A percentile compares a stretch with the other conserved stretches of the same genome.
These are phyloP conservation scores for Metschnikowia noctiluminum DNA, from an alignment of 805 yeast species.

Conservation along the genomic window DNA sequence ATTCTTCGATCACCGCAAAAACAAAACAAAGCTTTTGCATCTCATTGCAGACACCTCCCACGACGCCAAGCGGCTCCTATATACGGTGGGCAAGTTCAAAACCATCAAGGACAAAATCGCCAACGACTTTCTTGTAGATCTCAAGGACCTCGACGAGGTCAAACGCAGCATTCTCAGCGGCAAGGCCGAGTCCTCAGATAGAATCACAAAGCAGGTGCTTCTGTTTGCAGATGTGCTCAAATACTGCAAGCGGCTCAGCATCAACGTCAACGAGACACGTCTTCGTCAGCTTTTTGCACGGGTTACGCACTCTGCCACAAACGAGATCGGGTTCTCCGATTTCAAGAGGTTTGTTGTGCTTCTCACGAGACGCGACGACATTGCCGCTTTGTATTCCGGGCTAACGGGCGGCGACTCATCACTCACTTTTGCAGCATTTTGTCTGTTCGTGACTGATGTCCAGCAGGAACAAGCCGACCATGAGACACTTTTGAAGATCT, in stretches of 20 bases:
- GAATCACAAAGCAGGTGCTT: slow-evolving; percentile 31
- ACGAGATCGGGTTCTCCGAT: slow-evolving; percentile 60
- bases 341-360: slow-evolving; percentile 72
- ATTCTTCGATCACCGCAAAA: slow-evolving; percentile 55
- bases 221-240: slow-evolving; percentile 66
- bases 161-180: slow-evolving; percentile 26
- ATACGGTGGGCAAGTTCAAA: slow-evolving; percentile 59
- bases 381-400: slow-evolving; percentile 46
- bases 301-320: slow-evolving; percentile 28
- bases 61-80: slow-evolving; percentile 53
- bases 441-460: slow-evolving; percentile 38
- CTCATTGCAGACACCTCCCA: slow-evolving; percentile 65
- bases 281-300: slow-evolving; percentile 49
- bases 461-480: slow-evolving; percentile 46
- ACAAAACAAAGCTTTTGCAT: slow-evolving; percentile 75
- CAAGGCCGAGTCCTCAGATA: slow-evolving; percentile 17
- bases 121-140: slow-evolving; percentile 47
- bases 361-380: slow-evolving; percentile 64
- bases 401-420: slow-evolving; percentile 20
- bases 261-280: slow-evolving; percentile 59
- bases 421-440: slow-evolving; percentile 25
- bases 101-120: slow-evolving; percentile 57
- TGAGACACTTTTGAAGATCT: slow-evolving; percentile 26
- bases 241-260: slow-evolving; percentile 64
- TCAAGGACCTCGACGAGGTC: slow-evolving; percentile 33